phyloP scores from a whole-genome alignment of 495 filamentous ascomycete species.

The Lasiosphaeria hispida region DNA sequence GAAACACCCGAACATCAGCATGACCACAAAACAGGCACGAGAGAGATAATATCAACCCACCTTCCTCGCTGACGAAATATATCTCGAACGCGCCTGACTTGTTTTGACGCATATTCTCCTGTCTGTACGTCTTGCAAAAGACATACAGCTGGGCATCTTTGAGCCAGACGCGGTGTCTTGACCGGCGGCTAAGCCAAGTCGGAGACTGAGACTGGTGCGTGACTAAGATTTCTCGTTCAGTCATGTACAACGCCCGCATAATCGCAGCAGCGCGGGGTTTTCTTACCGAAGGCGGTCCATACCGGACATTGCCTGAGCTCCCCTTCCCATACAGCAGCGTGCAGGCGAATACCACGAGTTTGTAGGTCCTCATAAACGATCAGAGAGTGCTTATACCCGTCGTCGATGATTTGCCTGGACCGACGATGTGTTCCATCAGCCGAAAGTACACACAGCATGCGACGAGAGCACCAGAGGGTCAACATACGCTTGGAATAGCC shows the following conservation, averaged over 20 bases:
- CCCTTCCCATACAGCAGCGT: conserved; percentile 51
- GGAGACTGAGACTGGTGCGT: conserved; percentile 56
- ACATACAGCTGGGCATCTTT: conserved; percentile 60
- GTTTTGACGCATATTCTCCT: conserved; percentile 44
- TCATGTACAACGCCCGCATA: background rate
- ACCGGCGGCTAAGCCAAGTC: conserved; percentile 55
- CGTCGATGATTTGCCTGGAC: conserved; percentile 66
- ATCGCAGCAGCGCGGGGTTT: background rate
- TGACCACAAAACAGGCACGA: no score
- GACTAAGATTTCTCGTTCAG: conserved; percentile 39
- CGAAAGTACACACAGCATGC: background rate
- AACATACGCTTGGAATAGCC: conserved; percentile 67
- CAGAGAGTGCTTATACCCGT: conserved; percentile 65
- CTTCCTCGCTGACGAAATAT: conserved; percentile 43
- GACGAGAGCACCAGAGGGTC: background rate
- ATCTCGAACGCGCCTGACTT: conserved; percentile 45
- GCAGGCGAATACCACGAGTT: conserved; percentile 58
- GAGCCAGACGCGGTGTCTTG: conserved; percentile 55
- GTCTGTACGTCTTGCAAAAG: conserved; percentile 60
- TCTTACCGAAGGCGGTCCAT: conserved; percentile 69
- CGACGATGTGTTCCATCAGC: background rate
- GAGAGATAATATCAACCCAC: conserved; percentile 9
- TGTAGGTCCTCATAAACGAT: conserved; percentile 66
- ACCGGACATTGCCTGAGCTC: conserved; percentile 56
- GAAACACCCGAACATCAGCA: no score